Evolutionary conservation across 2,329 filamentous ascomycete genomes (phyloP).

Genomic region (Cladophialophora psammophila): DNA sequence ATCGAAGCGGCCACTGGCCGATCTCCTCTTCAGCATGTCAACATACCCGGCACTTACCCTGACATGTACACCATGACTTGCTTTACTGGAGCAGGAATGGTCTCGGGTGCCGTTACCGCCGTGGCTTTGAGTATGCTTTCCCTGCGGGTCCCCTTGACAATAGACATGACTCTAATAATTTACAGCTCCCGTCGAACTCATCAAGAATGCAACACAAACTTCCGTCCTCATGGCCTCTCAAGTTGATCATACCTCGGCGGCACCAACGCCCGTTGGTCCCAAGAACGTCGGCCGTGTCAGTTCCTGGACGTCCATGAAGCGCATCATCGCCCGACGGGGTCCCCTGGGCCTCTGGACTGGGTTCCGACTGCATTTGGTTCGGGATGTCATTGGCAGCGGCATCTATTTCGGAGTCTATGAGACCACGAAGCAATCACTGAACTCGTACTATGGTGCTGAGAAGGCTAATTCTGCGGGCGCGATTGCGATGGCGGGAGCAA

Average conservation of each 20-base stretch:
- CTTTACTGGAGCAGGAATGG: constrained; percentile 52
- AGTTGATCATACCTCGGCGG: constrained; percentile 13
- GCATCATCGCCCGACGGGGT: constrained; percentile 54
- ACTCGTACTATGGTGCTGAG: constrained; percentile 53
- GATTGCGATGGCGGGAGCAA: constrained; percentile 54
- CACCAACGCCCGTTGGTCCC: neutral
- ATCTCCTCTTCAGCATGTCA: constrained; percentile 51
- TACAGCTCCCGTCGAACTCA: constrained; percentile 55
- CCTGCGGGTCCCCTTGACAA: neutral
- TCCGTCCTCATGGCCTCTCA: constrained; percentile 53
- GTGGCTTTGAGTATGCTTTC: constrained; percentile 53
- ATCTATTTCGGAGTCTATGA: constrained; percentile 58
- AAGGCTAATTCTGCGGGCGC: constrained; percentile 52
- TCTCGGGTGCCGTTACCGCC: constrained; percentile 52
- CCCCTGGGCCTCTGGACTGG: constrained; percentile 55
- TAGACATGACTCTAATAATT: constrained; percentile 11
- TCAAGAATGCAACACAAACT: constrained; percentile 59
- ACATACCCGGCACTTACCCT: constrained; percentile 52
- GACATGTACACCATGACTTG: constrained; percentile 51
- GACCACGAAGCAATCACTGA: constrained; percentile 55
- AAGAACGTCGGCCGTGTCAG: constrained; percentile 49
- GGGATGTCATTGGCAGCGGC: constrained; percentile 55
- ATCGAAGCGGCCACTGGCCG: constrained; percentile 51
- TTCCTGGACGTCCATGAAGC: constrained; percentile 52
- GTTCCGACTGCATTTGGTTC: constrained; percentile 53